phyloP scores from a whole-genome alignment of 805 yeast genomes.

The Debaryomyces hansenii region DNA sequence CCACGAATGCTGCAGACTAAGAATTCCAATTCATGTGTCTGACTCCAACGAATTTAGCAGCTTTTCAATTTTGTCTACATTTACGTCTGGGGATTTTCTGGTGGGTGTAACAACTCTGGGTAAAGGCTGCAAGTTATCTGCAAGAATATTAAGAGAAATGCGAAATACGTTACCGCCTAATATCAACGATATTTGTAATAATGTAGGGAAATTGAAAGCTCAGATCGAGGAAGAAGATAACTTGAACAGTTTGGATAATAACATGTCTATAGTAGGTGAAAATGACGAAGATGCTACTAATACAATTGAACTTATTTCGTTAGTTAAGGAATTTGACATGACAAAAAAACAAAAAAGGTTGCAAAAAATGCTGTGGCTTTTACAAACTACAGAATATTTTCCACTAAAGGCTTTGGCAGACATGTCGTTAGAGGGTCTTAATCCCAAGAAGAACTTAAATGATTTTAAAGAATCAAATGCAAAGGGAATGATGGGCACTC shows the following conservation, averaged over 20 bases:
- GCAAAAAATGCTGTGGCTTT: conserved; percentile 77
- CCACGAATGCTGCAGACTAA: conserved; percentile 50
- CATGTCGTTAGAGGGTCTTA: conserved; percentile 58
- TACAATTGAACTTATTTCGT: conserved; percentile 54
- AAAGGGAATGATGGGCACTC: conserved; percentile 1
- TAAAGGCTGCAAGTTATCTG: conserved; percentile 85
- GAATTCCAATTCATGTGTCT: conserved; percentile 82
- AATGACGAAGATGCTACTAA: conserved; percentile 72
- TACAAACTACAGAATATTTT: conserved; percentile 87
- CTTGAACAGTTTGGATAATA: conserved; percentile 15
- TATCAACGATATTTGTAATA: conserved; percentile 67
- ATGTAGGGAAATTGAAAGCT: conserved; percentile 65
- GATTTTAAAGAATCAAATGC: too few species aligned
- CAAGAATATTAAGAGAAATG: conserved; percentile 74
- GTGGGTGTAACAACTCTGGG: conserved; percentile 84
- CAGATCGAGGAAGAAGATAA: conserved; percentile 55
- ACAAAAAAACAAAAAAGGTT: conserved; percentile 49
- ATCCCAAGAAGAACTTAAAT: too few species aligned
- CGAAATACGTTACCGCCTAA: conserved; percentile 64
- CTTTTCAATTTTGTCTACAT: conserved; percentile 74
- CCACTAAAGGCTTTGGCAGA: conserved; percentile 68
- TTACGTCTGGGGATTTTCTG: conserved; percentile 72
- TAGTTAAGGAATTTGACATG: conserved; percentile 61
- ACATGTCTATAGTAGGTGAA: conserved; percentile 45
- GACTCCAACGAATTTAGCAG: conserved; percentile 75